A percentile compares a stretch with the other conserved stretches of the same genome.
Conservation (phyloP, 2,329 filamentous ascomycete genomes). For the Orbilia brochopaga region DNA sequence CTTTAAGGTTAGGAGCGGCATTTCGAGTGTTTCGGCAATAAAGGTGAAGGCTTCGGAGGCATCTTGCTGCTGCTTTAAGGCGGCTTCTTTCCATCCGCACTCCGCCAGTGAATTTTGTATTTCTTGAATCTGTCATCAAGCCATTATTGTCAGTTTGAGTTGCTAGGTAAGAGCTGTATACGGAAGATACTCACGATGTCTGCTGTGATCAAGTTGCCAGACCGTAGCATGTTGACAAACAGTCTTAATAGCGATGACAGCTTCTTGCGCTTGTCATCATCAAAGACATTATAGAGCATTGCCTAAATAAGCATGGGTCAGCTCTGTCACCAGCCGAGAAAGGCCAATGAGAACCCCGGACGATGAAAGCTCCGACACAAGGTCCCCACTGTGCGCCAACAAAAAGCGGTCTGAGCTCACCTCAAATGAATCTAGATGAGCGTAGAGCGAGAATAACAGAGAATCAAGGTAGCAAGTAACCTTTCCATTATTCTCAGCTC, state of each 20-base stretch:
- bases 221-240: conserved; percentile 91
- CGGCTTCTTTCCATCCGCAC: conserved; percentile 87
- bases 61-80: conserved; percentile 82
- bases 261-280: conserved; percentile 73
- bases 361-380: conserved; percentile 13
- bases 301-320: conserved; percentile 48
- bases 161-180: not conserved
- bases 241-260: conserved; percentile 79
- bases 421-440: conserved; percentile 86
- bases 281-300: conserved; percentile 80
- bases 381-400: conserved; percentile 20
- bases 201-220: conserved; percentile 80
- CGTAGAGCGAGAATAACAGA: conserved; percentile 94
- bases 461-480: conserved; percentile 97
- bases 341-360: not conserved
- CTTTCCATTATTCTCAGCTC: conserved; percentile 81
- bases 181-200: conserved; percentile 69
- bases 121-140: conserved; percentile 69
- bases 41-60: conserved; percentile 95
- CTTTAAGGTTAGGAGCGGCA: conserved; percentile 86
- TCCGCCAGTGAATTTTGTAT: conserved; percentile 81
- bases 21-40: conserved; percentile 84
- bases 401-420: conserved; percentile 59
- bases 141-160: conserved; percentile 2
- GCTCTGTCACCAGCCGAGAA: not conserved